Evolutionary conservation across 352 stramenopile genomes (phyloP), one percentile per base, ranked within the genome.

Genomic region (Blastocystis sp.): DNA sequence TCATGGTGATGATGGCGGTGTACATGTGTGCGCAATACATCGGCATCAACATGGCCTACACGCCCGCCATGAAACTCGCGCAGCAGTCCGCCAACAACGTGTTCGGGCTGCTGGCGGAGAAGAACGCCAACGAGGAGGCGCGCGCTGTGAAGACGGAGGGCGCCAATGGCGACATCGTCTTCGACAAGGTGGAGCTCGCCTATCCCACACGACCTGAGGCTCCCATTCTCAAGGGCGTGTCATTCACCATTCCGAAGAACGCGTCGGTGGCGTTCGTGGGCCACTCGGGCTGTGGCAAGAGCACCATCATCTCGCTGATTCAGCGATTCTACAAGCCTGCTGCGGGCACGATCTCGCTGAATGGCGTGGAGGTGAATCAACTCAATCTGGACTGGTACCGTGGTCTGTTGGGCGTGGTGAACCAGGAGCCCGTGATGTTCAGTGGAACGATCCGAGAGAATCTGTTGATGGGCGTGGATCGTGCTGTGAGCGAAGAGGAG

Each of bases 141-240:
- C 69, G 69, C 3, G 69, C 48, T 40, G 34, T 63, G 21, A 62
- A 28, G 19, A 64, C 24, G 57, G 28, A 79, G 57, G 69, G 42
- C 19, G 54, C 81, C 0, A 52, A 84, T 3, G 90, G 89, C 1
- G 60, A 90, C 0, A 94, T 95, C 17, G 89, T 92, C 21, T 96
- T 98, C 79, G 64, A 95, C 43, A 90, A 97, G 82, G 92, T 98
- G 11, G 80, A 69, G 7, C 98, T 98, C 90, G 90, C 92, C 1
- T 98, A 98, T 90, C 94, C 95, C 4, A 93, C 93, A 0, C 89
- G 94, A 54, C 92, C 92, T 0, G 91, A 94, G 4, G 89, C 91
- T 14, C 69, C 68, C 2, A 92, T 98, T 64, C 94, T 97, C 80
- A 92, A 92, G 38, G 89, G 89, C 57, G 92, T 97, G 62, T 92